Base-by-base conservation (phyloP, 2,329 filamentous ascomycete species). In the Alternaria sp. region DNA sequence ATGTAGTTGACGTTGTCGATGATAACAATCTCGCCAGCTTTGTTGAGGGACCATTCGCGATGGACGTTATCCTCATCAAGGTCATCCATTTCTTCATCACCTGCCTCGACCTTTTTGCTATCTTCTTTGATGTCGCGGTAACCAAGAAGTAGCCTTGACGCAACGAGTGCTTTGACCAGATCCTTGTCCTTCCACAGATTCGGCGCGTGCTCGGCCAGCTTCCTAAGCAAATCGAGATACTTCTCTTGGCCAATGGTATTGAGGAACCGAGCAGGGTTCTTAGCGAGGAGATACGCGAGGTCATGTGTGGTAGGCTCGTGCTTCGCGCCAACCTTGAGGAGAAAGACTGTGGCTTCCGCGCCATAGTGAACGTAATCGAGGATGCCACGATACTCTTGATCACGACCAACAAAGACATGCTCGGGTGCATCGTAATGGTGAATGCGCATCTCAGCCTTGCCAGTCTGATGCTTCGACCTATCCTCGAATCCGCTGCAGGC, bases 341-440 rank as follows among this genome's bases (percentile, higher is more conserved):
- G 80, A 71, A 99, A 99, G 0, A 90, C 83, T 70, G 98, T 98
- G 2, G 92, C 94, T 72, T 94, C 88, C 33, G 84, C 80, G 0
- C 94, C 93, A 79, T 97, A 99, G 74, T 98, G 91, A 13, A 98
- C 93, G 77, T 97, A 99, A 73, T 98, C 93, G 66, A 99, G 97
- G 31, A 99, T 96, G 31, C 96, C 91, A 10, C 87, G 90, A 70
- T 96, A 99, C 65, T 88, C 84, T 54, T 86, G 81, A 51, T 84
- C 82, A 33, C 85, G 82, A 8, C 95, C 95, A 2, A 99, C 83
- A 74, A 97, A 99, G 62, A 90, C 93, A 39, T 88, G 83, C 44
- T 84, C 85, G 5, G 95, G 94, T 14, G 86, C 83, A 42, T 93
- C 83, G 66, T 87, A 84, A 48, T 77, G 75, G 46, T 77, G 75